Evolutionary conservation across 2,329 filamentous ascomycete genomes (phyloP), one percentile per base, ranked within the genome.

Genomic region (Coniella vitis): DNA sequence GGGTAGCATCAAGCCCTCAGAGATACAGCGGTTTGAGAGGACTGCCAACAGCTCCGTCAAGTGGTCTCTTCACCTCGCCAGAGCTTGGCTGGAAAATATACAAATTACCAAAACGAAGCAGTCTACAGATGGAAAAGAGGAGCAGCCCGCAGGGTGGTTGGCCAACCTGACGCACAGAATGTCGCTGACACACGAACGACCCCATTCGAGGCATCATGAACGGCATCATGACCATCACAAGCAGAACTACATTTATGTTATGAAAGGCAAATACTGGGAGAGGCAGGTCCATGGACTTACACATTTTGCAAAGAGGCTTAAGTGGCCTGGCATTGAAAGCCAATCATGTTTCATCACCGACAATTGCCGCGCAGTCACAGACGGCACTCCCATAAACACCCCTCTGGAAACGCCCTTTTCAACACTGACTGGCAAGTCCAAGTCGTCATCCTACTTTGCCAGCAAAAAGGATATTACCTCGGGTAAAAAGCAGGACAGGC

Each of bases 61-160:
- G 57, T 86, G 82, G 82, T 84, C 82, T 4, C 65, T 86, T 35
- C 68, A 84, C 36, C 69, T 86, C 29, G 82, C 82, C 14, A 71
- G 80, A 21, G 72, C 74, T 38, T 86, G 82, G 81, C 70, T 86
- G n/a, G 78, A 84, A 54, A 85, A 86, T 52, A 81, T 86, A 25
- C 72, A 74, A 8, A 68, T 86, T 20, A 70, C 74, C 45, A 75
- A 71, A 54, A 64, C 69, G 21, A 65, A 70, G 42, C 56, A 61
- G 14, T 56, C 46, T 51, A 56, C 38, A 47, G 46, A 37, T 38
- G 54, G 22, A 38, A 55, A 52, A 48, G 58, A 47, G 29, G 54
- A 52, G 22, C 56, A 51, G 48, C 56, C 58, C 45, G 65, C 57
- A 60, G 58, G 74, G 37, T 84, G 80, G 80, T 65, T 84, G 29